Evolutionary conservation across 2,329 filamentous ascomycete genomes (phyloP), one percentile per base, ranked within the genome.

Genomic region (Mycosphaerella arachidis): DNA sequence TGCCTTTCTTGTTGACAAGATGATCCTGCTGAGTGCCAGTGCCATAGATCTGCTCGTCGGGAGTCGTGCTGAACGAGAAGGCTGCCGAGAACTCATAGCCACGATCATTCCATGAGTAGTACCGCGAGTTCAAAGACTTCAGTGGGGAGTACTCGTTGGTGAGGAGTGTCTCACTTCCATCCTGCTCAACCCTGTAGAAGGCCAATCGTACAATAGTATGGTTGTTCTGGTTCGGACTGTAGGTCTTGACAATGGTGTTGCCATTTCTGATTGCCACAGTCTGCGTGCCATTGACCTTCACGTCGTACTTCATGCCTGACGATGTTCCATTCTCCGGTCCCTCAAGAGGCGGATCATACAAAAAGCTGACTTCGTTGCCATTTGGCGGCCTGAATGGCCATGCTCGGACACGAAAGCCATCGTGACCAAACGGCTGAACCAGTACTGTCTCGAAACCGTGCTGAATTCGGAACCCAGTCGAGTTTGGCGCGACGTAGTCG

Each of bases 291-390:
- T 70, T 75, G 37, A 69, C 69, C 0, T 64, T 66, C 6, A 67
- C 73, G 55, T 74, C 71, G 50, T 70, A 75, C 18, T 48, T 66
- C 69, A 74, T 71, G 4, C 70, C 73, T 55, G 66, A 68, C 0
- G 72, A 70, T 6, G 68, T 54, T 1, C 69, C 70, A 56, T 71
- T 66, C 51, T 75, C 72, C 0, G 71, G 71, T 1, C 74, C 74
- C 63, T 77, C 74, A 0, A 76, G 66, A 3, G 74, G 74, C 9
- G 75, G 75, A 55, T 76, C 75, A 53, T 74, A 75, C 10, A 77
- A 52, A 55, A 76, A 76, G 54, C 73, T 71, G 62, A 73, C 66
- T 59, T 76, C 74, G 20, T 74, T 67, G 12, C 72, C 73, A 2
- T 68, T 71, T 6, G 71, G 70, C 27, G 73, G 73, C 10, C 71